Evolutionary conservation across 2,329 filamentous ascomycete genomes (phyloP), one percentile per base, ranked within the genome.

Genomic region (Zasmidium angulare): DNA sequence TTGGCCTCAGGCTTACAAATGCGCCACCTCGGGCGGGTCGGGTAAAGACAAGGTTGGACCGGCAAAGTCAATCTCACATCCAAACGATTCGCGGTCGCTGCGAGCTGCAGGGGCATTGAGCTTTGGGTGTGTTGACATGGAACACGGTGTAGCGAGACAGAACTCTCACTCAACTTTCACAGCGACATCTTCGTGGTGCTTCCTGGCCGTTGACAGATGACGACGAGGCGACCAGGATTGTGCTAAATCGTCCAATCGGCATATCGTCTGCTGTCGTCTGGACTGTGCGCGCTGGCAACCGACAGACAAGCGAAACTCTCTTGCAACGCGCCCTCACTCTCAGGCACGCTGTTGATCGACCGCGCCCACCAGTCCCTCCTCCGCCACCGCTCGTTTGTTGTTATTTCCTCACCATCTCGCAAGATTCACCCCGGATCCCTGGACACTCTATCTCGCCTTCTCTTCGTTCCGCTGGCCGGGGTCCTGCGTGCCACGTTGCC

Each of bases 1-100:
- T 22, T 19, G 23, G 51, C 51, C 51, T 53, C 51, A 53, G 51
- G 51, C 51, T 53, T 19, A 53, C 51, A 53, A 53, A 53, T 23
- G 31, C 51, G 17, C 19, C 51, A 21, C 31, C 17, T 21, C 21
- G n/a, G 51, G 21, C 51, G 51, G 36, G 12, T 46, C 36, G 26
- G 29, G 3, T 11, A 9, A 11, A 29, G 6, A 11, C 6, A 19
- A 43, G 12, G 36, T 14, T 19, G 4, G 6, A n/a, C 50, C 50
- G 29, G 26, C 26, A 53, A 53, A 40, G 26, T 53, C 50, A 50
- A 50, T 50, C 49, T 50, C 36, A 19, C 36, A 23, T 3, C 6
- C 11, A 21, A 20, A 20, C 47, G 47, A 49, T 20, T 49, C n/a
- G 47, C 7, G 12, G 22, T 2, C 9, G 49, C 49, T 50, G 49